Base-by-base conservation (phyloP, 331 rosid genomes). In the Acacia concinna region DNA sequence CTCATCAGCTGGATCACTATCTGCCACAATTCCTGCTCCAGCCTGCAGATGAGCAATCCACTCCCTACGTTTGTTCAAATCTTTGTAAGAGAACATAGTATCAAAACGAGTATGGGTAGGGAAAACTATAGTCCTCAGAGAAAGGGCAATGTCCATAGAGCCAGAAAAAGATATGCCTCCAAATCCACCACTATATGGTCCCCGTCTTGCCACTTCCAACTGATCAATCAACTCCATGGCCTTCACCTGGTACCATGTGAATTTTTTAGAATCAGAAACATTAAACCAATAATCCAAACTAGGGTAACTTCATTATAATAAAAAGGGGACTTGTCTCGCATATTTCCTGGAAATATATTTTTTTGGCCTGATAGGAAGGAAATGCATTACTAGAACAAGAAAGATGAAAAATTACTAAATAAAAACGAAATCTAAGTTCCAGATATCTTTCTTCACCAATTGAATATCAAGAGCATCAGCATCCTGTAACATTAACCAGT, bases 211-310 rank as follows among this genome's bases (percentile, higher is more conserved):
- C 28, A 85, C 94, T 82, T 96, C 99, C 75, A 96, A 89, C 86
- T 91, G 78, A 84, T 96, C 97, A 74, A 93, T 96, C 86, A 96
- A 87, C 86, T 93, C 98, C 99, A 96, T 96, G 73, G 98, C 98
- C 85, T 90, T 96, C 47, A 96, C 99, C 99, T 91, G 88, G 88
- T 78, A 68, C 11, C 70, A 62, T 34, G 30, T 62, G 44, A 81
- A 69, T 74, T 23, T 79, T 59, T 6, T 60, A 54, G 65, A 62
- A 79, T 41, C 62, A 72, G 63, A 54, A 7, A 70, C 46, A 12
- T 67, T 57, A 73, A 73, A 69, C 10, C 12, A 67, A 68, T 23
- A 69, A 67, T 60, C 62, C 51, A 54, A 40, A 49, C 46, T 32
- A 10, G 27, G 62, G 52, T 27, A n/a, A 72, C 32, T 5, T 8